These are phyloP conservation scores for Coprinellus micaceus DNA, from an alignment of 768 basidiomycete genomes.

Conservation along the genomic window DNA sequence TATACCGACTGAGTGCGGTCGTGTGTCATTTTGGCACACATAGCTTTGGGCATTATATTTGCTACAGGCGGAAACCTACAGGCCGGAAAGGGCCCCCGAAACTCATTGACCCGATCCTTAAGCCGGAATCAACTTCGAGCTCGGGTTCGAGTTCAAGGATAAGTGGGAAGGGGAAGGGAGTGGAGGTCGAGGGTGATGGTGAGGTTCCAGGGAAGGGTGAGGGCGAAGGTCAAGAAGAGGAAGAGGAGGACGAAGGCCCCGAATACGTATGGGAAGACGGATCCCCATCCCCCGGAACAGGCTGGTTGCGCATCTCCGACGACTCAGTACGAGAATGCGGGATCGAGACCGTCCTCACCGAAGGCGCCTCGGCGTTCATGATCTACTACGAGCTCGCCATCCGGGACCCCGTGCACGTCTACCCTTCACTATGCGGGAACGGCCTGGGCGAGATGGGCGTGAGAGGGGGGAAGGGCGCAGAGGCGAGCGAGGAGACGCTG, in stretches of 20 bases:
- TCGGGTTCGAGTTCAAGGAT: constrained; percentile 11
- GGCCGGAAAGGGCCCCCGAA: constrained; percentile 35
- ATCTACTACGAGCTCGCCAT: constrained; percentile 83
- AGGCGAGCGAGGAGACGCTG: constrained; percentile 63
- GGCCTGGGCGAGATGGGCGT: neutral
- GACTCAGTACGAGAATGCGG: constrained; percentile 74
- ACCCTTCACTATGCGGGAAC: constrained; percentile 12
- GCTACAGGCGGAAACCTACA: constrained; percentile 80
- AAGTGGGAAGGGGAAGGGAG: neutral
- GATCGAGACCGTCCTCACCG: constrained; percentile 67
- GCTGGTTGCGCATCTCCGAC: constrained; percentile 91
- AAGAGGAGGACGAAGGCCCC: constrained; percentile 1
- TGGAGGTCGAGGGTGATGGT: neutral
- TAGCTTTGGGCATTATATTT: constrained; percentile 92
- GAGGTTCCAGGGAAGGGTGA: neutral
- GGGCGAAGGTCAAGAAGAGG: neutral
- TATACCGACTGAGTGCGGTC: constrained; percentile 81
- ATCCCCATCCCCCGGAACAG: constrained; percentile 43
- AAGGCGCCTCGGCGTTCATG: constrained; percentile 83
- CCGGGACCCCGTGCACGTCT: constrained; percentile 24
- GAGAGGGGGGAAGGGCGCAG: constrained; percentile 4
- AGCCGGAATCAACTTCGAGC: constrained; percentile 23
- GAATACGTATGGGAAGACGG: constrained; percentile 15
- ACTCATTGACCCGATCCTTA: constrained; percentile 26
- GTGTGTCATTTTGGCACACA: constrained; percentile 94